These are phyloP conservation scores for Hymenotorrendiella dingleyae DNA, from an alignment of 2,329 filamentous ascomycete species.

Conservation along the genomic window DNA sequence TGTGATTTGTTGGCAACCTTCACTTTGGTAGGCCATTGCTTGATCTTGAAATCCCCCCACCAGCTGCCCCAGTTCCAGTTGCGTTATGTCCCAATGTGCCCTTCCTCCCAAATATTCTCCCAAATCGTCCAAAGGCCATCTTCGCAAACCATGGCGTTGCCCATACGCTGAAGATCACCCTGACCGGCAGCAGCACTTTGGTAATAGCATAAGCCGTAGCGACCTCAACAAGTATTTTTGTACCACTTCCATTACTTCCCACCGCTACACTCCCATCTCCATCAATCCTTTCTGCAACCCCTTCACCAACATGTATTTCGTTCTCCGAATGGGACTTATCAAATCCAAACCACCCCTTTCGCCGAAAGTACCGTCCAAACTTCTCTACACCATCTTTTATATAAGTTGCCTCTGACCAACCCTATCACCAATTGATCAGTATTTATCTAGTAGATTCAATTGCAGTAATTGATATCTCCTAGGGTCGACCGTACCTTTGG, in stretches of 20 bases:
- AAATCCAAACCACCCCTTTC: slow-evolving; percentile 76
- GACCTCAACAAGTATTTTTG: slow-evolving; percentile 53
- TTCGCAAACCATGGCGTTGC: slow-evolving; percentile 89
- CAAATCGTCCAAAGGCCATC: slow-evolving; percentile 46
- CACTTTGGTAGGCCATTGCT: not conserved
- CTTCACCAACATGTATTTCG: slow-evolving; percentile 18
- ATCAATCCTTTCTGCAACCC: slow-evolving; percentile 16
- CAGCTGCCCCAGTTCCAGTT: slow-evolving; percentile 3
- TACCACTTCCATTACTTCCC: slow-evolving; percentile 27
- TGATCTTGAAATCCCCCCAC: slow-evolving; percentile 4
- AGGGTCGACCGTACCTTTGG: slow-evolving; percentile 42
- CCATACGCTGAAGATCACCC: slow-evolving; percentile 77
- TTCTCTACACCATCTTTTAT: slow-evolving; percentile 47
- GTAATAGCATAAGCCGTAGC: slow-evolving; percentile 88
- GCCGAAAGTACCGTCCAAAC: slow-evolving; percentile 71
- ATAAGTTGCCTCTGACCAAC: slow-evolving; percentile 37
- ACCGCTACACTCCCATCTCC: slow-evolving; percentile 27
- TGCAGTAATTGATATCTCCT: too few species aligned
- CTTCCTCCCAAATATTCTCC: slow-evolving; percentile 9
- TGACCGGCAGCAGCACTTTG: slow-evolving; percentile 73
- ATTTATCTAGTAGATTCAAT: too few species aligned
- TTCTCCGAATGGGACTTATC: slow-evolving; percentile 20
- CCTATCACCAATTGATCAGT: slow-evolving; percentile 12
- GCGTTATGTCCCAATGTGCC: not conserved
- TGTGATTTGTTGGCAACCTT: not conserved